A percentile compares a stretch with the other conserved stretches of the same genome.
phyloP scores from a whole-genome alignment of 1,284 basidiomycete species.

The Cutaneotrichosporon cavernicola region DNA sequence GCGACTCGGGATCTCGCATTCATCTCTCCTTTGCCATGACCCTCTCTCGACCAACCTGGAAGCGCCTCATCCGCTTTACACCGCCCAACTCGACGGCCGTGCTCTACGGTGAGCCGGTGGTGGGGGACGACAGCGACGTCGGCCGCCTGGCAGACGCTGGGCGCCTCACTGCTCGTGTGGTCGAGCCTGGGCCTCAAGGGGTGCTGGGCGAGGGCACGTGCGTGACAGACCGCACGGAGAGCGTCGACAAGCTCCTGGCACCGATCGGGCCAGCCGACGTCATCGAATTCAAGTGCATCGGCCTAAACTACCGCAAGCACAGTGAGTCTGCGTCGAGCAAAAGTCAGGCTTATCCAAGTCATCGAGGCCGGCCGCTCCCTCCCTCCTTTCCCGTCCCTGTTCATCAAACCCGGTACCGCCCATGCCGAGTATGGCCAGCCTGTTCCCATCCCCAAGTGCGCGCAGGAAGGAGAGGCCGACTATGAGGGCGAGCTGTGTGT shows the following conservation, averaged over 20 bases:
- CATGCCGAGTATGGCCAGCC: constrained; percentile 69
- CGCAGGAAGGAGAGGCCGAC: constrained; percentile 71
- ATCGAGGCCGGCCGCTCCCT: constrained; percentile 26
- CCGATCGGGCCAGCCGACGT: constrained; percentile 3
- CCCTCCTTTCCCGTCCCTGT: constrained; percentile 66
- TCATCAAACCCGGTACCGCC: constrained; percentile 72
- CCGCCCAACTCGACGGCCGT: constrained; percentile 19
- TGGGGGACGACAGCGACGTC: constrained; percentile 29
- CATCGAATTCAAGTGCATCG: constrained; percentile 25
- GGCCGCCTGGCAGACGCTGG: constrained; percentile 36
- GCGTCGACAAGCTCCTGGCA: constrained; percentile 17
- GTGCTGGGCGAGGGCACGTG: constrained; percentile 18
- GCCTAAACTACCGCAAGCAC: constrained; percentile 31
- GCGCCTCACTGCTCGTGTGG: constrained; percentile 22
- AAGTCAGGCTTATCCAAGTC: constrained; percentile 10
- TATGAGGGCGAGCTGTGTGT: constrained; percentile 83
- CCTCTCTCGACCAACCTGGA: constrained; percentile 22
- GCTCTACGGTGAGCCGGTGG: constrained; percentile 31
- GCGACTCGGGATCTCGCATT: background rate
- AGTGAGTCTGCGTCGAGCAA: constrained; percentile 7
- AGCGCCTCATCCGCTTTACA: constrained; percentile 33
- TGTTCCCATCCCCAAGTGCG: constrained; percentile 64
- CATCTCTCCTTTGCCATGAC: background rate
- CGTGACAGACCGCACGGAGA: constrained; percentile 14
- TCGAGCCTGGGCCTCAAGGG: constrained; percentile 12